Base-by-base conservation (phyloP, 805 yeast species). In the Starmera dryadoides region DNA sequence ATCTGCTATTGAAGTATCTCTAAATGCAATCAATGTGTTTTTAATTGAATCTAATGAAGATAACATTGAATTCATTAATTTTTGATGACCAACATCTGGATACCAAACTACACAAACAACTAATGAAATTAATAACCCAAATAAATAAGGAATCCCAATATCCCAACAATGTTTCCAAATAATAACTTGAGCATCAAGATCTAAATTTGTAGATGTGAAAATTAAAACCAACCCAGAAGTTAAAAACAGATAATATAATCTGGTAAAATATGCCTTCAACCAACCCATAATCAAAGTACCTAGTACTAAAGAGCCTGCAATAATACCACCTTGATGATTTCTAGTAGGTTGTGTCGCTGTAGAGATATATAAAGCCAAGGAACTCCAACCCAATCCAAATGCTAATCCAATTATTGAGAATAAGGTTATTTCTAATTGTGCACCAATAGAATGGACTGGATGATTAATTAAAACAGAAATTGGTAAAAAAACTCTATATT, bases 391-490 rank as follows among this genome's bases (percentile, higher is more conserved):
- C 31, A 69, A 42, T 2, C 70, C 77, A 4, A 69, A 38, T 1
- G 61, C 57, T 1, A 58, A 52, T 1, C 77, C 77, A 0, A 62
- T 1, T 2, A 66, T 49, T 0, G 76, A 65, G 12, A 54, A 54
- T 3, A 64, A 2, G 0, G 73, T 62, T 40, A 71, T 63, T 47
- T 72, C 77, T 3, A 69, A 12, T 48, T 73, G 78, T 1, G 69
- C 60, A 10, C 77, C 77, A 6, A 68, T 37, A 4, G 64, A 57
- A 39, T 73, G 64, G 2, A 63, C 70, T 0, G 77, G 75, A 49
- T 73, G 79, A 38, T 68, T 70, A 10, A 71, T 46, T 4, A 73
- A 28, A 0, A 61, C 60, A 0, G 74, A 66, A 2, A 72, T 37
- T 1, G 74, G 73, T 19, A 69, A 43, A 33, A 72, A 66, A 36